Percentiles rank a stretch among this genome's conserved stretches.
Evolutionary conservation across 1,284 basidiomycete species (phyloP).

Genomic region (Meira miltonrushii): DNA sequence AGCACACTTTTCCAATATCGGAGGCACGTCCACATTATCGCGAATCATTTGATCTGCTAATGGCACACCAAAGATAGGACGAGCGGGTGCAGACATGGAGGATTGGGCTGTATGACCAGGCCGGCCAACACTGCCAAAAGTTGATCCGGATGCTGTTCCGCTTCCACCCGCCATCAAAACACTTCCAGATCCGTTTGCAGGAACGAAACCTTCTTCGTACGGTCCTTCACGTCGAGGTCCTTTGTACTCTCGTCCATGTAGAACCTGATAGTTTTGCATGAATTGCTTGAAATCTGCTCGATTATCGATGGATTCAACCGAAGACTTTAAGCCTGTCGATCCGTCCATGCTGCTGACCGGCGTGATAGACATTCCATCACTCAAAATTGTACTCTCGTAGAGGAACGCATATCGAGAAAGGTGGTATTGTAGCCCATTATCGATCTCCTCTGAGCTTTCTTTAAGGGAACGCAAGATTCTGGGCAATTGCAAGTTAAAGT

Average conservation of each 20-base stretch:
- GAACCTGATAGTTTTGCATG: slow-evolving; percentile 90
- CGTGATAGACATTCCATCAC: slow-evolving; percentile 76
- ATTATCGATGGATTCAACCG: slow-evolving; percentile 88
- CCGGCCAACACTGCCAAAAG: background rate
- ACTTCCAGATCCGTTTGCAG: slow-evolving; percentile 3
- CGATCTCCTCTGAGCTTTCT: slow-evolving; percentile 91
- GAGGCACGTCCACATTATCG: slow-evolving; percentile 82
- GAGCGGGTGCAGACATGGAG: slow-evolving; percentile 9
- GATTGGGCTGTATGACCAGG: background rate
- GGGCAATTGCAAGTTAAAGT: slow-evolving; percentile 89
- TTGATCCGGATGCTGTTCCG: background rate
- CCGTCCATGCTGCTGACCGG: slow-evolving; percentile 56
- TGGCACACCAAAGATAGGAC: slow-evolving; percentile 72
- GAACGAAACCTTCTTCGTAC: slow-evolving; percentile 52
- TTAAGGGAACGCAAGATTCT: slow-evolving; percentile 87
- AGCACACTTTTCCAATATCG: slow-evolving; percentile 81
- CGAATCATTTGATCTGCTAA: slow-evolving; percentile 84
- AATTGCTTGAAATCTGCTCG: slow-evolving; percentile 88
- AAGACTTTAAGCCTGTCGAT: slow-evolving; percentile 67
- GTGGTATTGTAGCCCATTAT: slow-evolving; percentile 94
- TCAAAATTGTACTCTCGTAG: slow-evolving; percentile 81
- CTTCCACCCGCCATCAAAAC: background rate
- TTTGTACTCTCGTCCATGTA: slow-evolving; percentile 62
- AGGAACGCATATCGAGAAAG: slow-evolving; percentile 88
- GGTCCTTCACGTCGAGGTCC: slow-evolving; percentile 53